Percentiles rank a stretch among this genome's conserved stretches.
phyloP scores from a whole-genome alignment of 495 filamentous ascomycete species.

The Aspergillus bridgeri region DNA sequence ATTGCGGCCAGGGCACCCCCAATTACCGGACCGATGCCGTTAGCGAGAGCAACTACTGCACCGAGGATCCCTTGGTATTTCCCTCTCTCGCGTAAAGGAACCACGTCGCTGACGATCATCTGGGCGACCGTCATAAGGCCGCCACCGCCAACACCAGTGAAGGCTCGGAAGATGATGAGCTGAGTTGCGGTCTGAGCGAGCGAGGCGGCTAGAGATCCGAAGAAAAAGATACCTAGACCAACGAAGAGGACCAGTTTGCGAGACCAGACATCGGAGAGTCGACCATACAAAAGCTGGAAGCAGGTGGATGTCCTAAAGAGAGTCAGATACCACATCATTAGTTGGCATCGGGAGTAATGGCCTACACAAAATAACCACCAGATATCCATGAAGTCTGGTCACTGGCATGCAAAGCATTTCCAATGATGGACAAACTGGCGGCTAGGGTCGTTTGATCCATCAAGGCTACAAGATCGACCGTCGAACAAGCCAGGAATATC shows the following conservation, averaged over 20 bases:
- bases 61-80: slow-evolving; percentile 60
- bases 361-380: slow-evolving; percentile 51
- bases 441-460: slow-evolving; percentile 56
- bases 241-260: slow-evolving; percentile 52
- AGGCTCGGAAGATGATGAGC: slow-evolving; percentile 52
- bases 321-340: background rate
- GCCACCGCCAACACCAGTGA: slow-evolving; percentile 55
- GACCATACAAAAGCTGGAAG: slow-evolving; percentile 54
- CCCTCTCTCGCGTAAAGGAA: slow-evolving; percentile 51
- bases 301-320: slow-evolving; percentile 47
- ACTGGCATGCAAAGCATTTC: slow-evolving; percentile 44
- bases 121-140: slow-evolving; percentile 53
- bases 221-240: slow-evolving; percentile 50
- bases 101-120: slow-evolving; percentile 56
- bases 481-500: slow-evolving; percentile 56
- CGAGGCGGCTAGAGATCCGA: slow-evolving; percentile 52
- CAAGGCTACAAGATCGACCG: slow-evolving; percentile 50
- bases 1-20: slow-evolving; percentile 48
- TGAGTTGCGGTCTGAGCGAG: slow-evolving; percentile 50
- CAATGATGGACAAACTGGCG: slow-evolving; percentile 49
- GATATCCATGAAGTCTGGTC: slow-evolving; percentile 54
- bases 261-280: slow-evolving; percentile 56
- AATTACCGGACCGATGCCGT: slow-evolving; percentile 53
- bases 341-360: background rate
- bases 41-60: slow-evolving; percentile 50